phyloP scores from a whole-genome alignment of 768 basidiomycete genomes.

The Cystofilobasidium macerans region DNA sequence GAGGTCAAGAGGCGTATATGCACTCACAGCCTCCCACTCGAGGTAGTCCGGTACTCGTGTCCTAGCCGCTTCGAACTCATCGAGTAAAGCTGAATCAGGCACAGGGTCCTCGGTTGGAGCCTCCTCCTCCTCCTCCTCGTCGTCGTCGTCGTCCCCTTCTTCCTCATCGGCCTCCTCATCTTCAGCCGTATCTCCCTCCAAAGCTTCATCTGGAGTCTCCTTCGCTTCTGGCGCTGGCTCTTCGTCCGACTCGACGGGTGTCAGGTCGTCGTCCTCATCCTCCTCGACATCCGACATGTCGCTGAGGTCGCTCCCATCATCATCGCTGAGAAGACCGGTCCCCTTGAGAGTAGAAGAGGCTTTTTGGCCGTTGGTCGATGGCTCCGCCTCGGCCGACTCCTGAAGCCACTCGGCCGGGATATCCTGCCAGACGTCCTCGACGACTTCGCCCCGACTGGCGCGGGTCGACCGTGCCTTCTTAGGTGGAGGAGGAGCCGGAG shows the following conservation, averaged over 20 bases:
- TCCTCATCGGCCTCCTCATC: slow-evolving; percentile 1
- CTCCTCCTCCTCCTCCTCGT: neutral
- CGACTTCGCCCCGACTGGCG: neutral
- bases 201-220: slow-evolving; percentile 4
- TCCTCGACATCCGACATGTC: slow-evolving; percentile 14
- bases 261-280: slow-evolving; percentile 4
- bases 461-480: slow-evolving; percentile 20
- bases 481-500: neutral
- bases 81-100: neutral
- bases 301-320: slow-evolving; percentile 24
- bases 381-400: neutral
- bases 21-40: slow-evolving; percentile 79
- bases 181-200: neutral
- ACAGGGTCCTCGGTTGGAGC: neutral
- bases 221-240: neutral
- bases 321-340: slow-evolving; percentile 18
- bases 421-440: slow-evolving; percentile 54
- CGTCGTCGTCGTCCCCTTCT: neutral
- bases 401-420: slow-evolving; percentile 64
- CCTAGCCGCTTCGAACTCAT: slow-evolving; percentile 15
- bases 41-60: slow-evolving; percentile 45
- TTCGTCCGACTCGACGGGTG: neutral
- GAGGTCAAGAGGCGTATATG: neutral
- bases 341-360: slow-evolving; percentile 6
- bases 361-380: neutral